Evolutionary conservation across 2,329 filamentous ascomycete species (phyloP).

Genomic region (Macroventuria anomochaeta): DNA sequence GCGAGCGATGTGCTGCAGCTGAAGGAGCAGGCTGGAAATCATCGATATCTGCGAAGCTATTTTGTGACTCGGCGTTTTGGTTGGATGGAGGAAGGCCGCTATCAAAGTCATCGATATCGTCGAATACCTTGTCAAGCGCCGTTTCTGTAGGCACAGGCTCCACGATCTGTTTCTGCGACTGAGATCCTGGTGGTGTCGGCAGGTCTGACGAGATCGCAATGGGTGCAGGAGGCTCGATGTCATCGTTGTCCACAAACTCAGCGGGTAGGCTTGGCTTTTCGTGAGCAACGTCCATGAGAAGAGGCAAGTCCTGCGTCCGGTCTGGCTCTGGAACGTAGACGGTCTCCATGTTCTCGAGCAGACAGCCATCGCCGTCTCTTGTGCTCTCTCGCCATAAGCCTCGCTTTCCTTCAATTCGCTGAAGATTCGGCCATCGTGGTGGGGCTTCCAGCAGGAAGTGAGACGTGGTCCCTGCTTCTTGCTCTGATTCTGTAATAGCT

Average conservation of each 20-base stretch:
- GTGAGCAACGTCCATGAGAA: constrained; percentile 32
- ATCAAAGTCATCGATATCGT: constrained; percentile 36
- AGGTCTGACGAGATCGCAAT: constrained; percentile 33
- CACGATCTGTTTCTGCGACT: not conserved
- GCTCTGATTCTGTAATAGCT: constrained; percentile 45
- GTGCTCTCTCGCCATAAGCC: constrained; percentile 44
- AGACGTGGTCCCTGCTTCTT: constrained; percentile 18
- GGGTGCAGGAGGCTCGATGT: constrained; percentile 16
- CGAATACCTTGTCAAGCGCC: constrained; percentile 14
- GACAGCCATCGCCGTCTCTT: constrained; percentile 39
- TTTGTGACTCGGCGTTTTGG: constrained; percentile 28
- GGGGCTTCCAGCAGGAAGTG: not conserved
- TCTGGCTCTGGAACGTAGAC: constrained; percentile 42
- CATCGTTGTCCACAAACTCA: constrained; percentile 31
- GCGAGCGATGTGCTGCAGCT: constrained; percentile 7
- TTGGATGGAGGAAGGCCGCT: constrained; percentile 37
- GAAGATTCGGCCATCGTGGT: constrained; percentile 27
- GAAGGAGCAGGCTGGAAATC: constrained; percentile 31
- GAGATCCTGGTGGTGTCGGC: constrained; percentile 22
- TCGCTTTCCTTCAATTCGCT: constrained; percentile 28
- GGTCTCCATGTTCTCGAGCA: constrained; percentile 36
- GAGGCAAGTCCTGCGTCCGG: constrained; percentile 38
- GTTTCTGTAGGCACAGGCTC: not conserved
- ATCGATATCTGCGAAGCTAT: constrained; percentile 37
- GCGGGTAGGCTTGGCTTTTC: constrained; percentile 9